phyloP scores from a whole-genome alignment of 805 yeast species.

The Starmerella gropengiesseri region DNA sequence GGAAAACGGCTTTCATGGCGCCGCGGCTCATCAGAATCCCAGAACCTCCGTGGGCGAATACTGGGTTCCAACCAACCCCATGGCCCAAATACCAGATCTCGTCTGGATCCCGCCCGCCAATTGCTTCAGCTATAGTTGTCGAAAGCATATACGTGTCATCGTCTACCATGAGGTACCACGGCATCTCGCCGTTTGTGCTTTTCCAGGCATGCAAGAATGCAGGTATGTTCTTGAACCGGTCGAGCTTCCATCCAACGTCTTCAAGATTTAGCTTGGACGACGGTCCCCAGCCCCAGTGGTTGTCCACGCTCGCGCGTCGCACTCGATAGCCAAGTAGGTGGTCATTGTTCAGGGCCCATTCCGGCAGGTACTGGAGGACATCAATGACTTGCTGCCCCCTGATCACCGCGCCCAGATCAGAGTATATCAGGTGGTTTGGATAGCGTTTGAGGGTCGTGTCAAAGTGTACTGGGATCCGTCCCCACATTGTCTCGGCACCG shows the following conservation, averaged over 20 bases:
- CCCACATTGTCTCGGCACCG: conserved; percentile 30
- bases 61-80: conserved; percentile 16
- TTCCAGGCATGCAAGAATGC: conserved; percentile 31
- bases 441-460: conserved; percentile 29
- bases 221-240: conserved; percentile 32
- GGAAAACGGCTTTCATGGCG: conserved; percentile 27
- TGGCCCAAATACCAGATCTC: conserved; percentile 29
- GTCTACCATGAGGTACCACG: conserved; percentile 33
- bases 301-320: conserved; percentile 22
- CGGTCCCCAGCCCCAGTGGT: conserved; percentile 23
- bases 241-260: conserved; percentile 27
- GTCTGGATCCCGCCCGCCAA: conserved; percentile 24
- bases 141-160: conserved; percentile 30
- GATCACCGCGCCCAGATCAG: conserved; percentile 29
- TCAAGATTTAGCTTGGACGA: conserved; percentile 9
- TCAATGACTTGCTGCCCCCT: conserved; percentile 31
- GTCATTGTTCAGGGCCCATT: conserved; percentile 21
- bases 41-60: conserved; percentile 34
- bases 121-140: conserved; percentile 25
- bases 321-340: conserved; percentile 25
- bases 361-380: conserved; percentile 25
- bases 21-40: conserved; percentile 30
- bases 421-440: conserved; percentile 30
- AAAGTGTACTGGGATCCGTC: conserved; percentile 31
- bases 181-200: conserved; percentile 20